Percentiles rank a stretch among this genome's conserved stretches.
These are phyloP conservation scores for Silene latifolia DNA, from an alignment of 148 eudicot genomes.

Conservation along the genomic window DNA sequence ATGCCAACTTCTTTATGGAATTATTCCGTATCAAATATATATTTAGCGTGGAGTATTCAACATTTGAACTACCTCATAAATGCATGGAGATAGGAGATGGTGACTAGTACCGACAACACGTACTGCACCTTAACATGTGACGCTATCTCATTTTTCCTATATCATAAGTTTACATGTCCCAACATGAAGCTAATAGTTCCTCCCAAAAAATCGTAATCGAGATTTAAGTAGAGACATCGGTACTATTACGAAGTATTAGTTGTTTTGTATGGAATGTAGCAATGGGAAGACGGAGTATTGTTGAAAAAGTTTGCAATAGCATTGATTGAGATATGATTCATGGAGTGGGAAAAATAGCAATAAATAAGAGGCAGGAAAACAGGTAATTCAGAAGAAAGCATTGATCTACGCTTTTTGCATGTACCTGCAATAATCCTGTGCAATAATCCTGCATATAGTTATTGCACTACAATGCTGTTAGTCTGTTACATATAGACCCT, in stretches of 20 bases:
- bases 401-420: conserved; percentile 22
- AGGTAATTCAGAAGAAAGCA: conserved; percentile 19
- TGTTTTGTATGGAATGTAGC: neutral
- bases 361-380: conserved; percentile 20
- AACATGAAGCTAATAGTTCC: neutral
- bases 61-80: neutral
- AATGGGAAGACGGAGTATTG: neutral
- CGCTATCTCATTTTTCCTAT: neutral
- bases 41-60: neutral
- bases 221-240: neutral
- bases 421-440: neutral
- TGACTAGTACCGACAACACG: neutral
- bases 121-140: neutral
- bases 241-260: neutral
- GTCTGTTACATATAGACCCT: conserved; percentile 19
- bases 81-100: neutral
- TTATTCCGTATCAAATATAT: neutral
- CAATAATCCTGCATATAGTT: conserved; percentile 3
- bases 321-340: conserved; percentile 24
- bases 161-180: neutral
- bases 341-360: conserved; percentile 21
- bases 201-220: no score
- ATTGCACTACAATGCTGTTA: conserved; percentile 27
- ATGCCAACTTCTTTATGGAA: neutral
- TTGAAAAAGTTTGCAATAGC: conserved; percentile 6